phyloP scores from a whole-genome alignment of 192 early-diverging fungal genomes.

The Backusella tarrabulga region DNA sequence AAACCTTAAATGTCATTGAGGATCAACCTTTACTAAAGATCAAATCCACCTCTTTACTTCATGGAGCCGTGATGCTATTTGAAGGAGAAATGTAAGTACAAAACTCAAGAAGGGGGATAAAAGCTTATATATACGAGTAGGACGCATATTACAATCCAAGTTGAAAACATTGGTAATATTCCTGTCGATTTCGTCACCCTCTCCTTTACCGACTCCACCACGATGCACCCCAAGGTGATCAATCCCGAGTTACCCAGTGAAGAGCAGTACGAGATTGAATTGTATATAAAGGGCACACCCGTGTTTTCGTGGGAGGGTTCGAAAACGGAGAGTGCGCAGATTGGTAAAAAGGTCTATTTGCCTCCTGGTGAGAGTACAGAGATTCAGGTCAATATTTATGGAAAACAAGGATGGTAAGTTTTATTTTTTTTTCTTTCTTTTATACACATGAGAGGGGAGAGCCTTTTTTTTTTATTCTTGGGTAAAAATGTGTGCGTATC shows the following conservation, averaged over 20 bases:
- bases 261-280: slow-evolving; percentile 74
- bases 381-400: slow-evolving; percentile 69
- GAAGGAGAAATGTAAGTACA: slow-evolving; percentile 64
- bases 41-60: slow-evolving; percentile 52
- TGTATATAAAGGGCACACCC: slow-evolving; percentile 45
- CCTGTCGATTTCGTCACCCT: slow-evolving; percentile 67
- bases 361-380: slow-evolving; percentile 46
- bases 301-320: slow-evolving; percentile 54
- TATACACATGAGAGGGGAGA: not conserved
- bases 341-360: slow-evolving; percentile 43
- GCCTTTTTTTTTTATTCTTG: not conserved
- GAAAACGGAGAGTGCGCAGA: slow-evolving; percentile 23
- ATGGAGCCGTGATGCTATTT: slow-evolving; percentile 76
- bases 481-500: not conserved
- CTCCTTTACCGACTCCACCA: slow-evolving; percentile 54
- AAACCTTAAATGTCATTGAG: slow-evolving; percentile 50
- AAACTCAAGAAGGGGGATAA: too few relatives aligned
- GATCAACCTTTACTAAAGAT: slow-evolving; percentile 70
- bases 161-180: slow-evolving; percentile 77
- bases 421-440: not conserved
- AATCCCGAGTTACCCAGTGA: slow-evolving; percentile 54
- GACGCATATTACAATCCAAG: slow-evolving; percentile 54
- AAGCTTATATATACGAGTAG: not conserved
- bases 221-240: slow-evolving; percentile 17
- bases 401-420: slow-evolving; percentile 52